Percentiles rank a stretch among this genome's conserved stretches.
phyloP scores from a whole-genome alignment of 2,329 filamentous ascomycete species.

The Fusarium sp. region DNA sequence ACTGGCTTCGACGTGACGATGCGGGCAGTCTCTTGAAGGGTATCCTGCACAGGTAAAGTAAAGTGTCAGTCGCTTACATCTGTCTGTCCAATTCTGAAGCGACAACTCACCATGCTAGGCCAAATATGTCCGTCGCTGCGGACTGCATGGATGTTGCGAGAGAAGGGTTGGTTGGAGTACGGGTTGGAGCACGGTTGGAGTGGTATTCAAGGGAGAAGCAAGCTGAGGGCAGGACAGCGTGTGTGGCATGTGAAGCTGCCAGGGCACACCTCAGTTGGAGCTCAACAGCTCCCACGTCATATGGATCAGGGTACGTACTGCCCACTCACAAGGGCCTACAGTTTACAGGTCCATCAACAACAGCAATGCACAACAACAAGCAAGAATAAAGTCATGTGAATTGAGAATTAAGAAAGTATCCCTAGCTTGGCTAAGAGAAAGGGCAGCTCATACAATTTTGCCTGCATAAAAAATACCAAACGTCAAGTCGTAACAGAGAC shows the following conservation, averaged over 20 bases:
- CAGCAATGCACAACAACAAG: not conserved
- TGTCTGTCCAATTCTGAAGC: not conserved
- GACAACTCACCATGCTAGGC: slow-evolving; percentile 31
- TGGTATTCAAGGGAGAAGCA: slow-evolving; percentile 6
- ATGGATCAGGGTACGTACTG: slow-evolving; percentile 29
- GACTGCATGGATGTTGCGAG: slow-evolving; percentile 8
- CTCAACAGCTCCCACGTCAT: slow-evolving; percentile 38
- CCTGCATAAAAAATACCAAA: slow-evolving; percentile 17
- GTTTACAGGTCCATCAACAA: not conserved
- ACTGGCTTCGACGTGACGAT: slow-evolving; percentile 61
- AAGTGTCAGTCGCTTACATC: slow-evolving; percentile 8
- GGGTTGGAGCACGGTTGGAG: not conserved
- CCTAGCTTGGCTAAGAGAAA: slow-evolving; percentile 23
- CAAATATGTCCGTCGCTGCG: slow-evolving; percentile 10
- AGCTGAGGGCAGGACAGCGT: not conserved
- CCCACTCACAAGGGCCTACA: not conserved
- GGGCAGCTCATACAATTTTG: slow-evolving; percentile 31
- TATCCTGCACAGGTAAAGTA: slow-evolving; percentile 42
- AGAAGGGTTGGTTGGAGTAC: not conserved
- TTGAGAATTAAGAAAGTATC: slow-evolving; percentile 4
- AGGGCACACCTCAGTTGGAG: slow-evolving; percentile 1
- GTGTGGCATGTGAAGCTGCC: slow-evolving; percentile 36
- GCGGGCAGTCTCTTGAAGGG: slow-evolving; percentile 49
- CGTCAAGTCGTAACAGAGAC: slow-evolving; percentile 29
- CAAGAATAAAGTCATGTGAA: not conserved